Evolutionary conservation across 2,329 filamentous ascomycete genomes (phyloP).

Genomic region (Helotiales sp.): DNA sequence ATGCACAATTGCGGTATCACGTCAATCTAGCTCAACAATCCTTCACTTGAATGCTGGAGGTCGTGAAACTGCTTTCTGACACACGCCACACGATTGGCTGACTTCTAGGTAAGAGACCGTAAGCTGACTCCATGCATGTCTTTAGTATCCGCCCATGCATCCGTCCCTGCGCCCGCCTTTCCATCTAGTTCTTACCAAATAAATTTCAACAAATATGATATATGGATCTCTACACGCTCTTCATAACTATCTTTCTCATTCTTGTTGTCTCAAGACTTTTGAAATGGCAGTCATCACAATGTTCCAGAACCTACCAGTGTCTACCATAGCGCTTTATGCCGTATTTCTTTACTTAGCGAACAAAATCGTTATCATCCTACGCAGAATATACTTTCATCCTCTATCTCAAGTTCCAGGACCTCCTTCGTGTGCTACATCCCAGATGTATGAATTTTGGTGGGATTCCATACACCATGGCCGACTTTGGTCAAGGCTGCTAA

Average conservation of each 20-base stretch:
- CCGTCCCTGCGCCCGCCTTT: background rate
- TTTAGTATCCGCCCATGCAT: background rate
- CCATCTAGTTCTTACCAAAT: background rate
- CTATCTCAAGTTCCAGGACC: background rate
- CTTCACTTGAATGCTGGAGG: no score
- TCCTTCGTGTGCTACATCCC: background rate
- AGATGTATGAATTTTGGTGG: constrained; percentile 3
- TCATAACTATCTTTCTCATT: background rate
- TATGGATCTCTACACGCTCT: no score
- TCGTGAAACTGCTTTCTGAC: no score
- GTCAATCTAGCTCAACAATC: no score
- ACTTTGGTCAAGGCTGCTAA: background rate
- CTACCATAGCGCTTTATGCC: background rate
- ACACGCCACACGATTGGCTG: no score
- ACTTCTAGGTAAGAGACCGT: no score
- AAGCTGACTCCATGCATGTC: no score
- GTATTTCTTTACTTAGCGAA: background rate
- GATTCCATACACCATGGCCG: constrained; percentile 2
- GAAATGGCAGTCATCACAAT: background rate
- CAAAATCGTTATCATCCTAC: background rate
- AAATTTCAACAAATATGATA: background rate
- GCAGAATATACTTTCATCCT: constrained; percentile 2
- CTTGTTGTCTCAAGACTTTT: background rate
- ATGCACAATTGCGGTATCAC: no score
- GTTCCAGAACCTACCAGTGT: background rate